phyloP scores from a whole-genome alignment of 2,329 filamentous ascomycete species.

The Trichoderma polysporum region DNA sequence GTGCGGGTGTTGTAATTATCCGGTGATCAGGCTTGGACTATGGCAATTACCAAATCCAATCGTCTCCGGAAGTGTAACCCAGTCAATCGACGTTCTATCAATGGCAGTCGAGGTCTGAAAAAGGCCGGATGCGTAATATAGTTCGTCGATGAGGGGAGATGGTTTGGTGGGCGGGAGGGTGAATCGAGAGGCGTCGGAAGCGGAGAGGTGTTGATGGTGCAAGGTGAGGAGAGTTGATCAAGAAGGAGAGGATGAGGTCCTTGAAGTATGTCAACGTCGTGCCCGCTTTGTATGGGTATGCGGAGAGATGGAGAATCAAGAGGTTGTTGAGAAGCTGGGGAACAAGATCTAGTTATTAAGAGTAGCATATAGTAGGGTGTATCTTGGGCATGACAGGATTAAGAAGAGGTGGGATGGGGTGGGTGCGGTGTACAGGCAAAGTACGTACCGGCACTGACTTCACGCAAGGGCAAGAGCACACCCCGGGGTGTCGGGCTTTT shows the following conservation, averaged over 20 bases:
- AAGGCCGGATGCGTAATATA: conserved; percentile 11
- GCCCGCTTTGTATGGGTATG: conserved; percentile 20
- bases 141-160: conserved; percentile 4
- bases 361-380: conserved; percentile 12
- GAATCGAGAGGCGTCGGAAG: conserved; percentile 6
- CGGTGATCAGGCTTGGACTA: conserved; percentile 11
- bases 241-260: background rate
- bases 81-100: conserved; percentile 14
- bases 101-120: background rate
- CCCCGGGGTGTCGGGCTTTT: background rate
- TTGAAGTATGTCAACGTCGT: conserved; percentile 9
- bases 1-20: background rate
- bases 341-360: conserved; percentile 24
- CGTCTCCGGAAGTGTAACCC: conserved; percentile 21
- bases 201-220: conserved; percentile 2
- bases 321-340: conserved; percentile 22
- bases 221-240: background rate
- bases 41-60: conserved; percentile 17
- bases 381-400: conserved; percentile 20
- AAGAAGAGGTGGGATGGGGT: conserved; percentile 19
- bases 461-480: conserved; percentile 19
- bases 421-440: conserved; percentile 15
- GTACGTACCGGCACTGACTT: conserved; percentile 4
- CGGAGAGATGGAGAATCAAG: conserved; percentile 23
- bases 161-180: background rate